A percentile compares a stretch with the other conserved stretches of the same genome.
Evolutionary conservation across 2,329 filamentous ascomycete species (phyloP).

Genomic region (Ophiosphaerella herpotricha): DNA sequence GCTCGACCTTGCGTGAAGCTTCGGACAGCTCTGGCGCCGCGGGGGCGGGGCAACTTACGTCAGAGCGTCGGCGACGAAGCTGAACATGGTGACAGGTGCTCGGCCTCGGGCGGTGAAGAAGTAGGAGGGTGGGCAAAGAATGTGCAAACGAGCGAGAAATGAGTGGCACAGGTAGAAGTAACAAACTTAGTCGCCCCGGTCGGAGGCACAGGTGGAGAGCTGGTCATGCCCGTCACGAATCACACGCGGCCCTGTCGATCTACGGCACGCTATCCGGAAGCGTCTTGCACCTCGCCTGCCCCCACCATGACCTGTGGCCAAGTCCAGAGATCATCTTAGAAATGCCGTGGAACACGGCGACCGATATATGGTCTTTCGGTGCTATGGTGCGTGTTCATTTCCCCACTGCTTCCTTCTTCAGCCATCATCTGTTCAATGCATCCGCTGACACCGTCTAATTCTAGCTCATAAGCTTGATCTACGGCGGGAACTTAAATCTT

Average conservation of each 20-base stretch:
- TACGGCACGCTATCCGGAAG: constrained; percentile 7
- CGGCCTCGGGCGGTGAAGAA: constrained; percentile 1
- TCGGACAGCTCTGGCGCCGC: constrained; percentile 17
- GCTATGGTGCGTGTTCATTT: constrained; percentile 27
- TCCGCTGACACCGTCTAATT: too few relatives aligned
- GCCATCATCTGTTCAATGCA: too few relatives aligned
- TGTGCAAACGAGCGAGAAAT: neutral
- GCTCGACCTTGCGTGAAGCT: constrained; percentile 15
- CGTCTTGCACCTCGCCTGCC: neutral
- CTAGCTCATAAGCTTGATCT: constrained; percentile 37
- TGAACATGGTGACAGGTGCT: constrained; percentile 34
- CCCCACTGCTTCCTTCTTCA: too few relatives aligned
- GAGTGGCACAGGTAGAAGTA: neutral
- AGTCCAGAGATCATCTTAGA: constrained; percentile 43
- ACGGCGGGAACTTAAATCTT: constrained; percentile 28
- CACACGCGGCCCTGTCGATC: constrained; percentile 3
- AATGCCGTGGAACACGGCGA: constrained; percentile 42
- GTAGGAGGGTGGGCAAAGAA: constrained; percentile 7
- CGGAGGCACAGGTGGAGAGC: constrained; percentile 9
- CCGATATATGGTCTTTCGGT: constrained; percentile 50
- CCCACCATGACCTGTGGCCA: constrained; percentile 37
- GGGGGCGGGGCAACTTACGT: constrained; percentile 43
- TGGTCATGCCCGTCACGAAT: constrained; percentile 12
- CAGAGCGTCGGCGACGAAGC: constrained; percentile 46
- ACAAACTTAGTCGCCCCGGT: neutral